Evolutionary conservation across 139 green algal species (phyloP).

Genomic region (Tetratostichococcus sp.): DNA sequence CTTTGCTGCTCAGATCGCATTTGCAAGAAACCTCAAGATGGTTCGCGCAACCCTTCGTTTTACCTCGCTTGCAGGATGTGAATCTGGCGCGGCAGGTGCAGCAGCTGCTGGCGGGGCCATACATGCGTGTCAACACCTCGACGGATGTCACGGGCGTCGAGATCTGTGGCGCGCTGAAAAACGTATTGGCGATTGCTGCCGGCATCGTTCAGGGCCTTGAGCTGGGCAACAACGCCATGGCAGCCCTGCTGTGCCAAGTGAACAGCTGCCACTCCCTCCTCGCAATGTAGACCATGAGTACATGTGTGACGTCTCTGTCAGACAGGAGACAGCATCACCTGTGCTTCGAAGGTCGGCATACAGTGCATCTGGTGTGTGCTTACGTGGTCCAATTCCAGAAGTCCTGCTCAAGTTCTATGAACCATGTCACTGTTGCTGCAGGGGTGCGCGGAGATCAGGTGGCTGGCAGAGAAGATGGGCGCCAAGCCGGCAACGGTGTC

Average conservation of each 20-base stretch:
- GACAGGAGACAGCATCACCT: too few relatives aligned
- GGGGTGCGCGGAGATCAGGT: constrained; percentile 85
- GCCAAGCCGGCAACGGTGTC: constrained; percentile 85
- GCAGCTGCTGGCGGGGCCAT: constrained; percentile 80
- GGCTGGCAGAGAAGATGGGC: constrained; percentile 92
- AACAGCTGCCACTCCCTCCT: too few relatives aligned
- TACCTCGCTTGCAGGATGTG: constrained; percentile 38
- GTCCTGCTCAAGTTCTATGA: too few relatives aligned
- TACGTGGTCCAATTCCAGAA: too few relatives aligned
- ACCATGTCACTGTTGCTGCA: constrained; percentile 11
- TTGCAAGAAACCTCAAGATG: too few relatives aligned
- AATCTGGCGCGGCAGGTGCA: constrained; percentile 54
- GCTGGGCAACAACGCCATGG: constrained; percentile 95
- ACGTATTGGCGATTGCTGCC: constrained; percentile 97
- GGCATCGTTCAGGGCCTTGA: constrained; percentile 96
- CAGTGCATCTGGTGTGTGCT: too few relatives aligned
- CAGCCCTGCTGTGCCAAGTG: constrained; percentile 76
- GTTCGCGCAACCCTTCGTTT: too few relatives aligned
- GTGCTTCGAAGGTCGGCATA: too few relatives aligned
- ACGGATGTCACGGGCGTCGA: constrained; percentile 95
- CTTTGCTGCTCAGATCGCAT: too few relatives aligned
- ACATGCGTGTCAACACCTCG: constrained; percentile 91
- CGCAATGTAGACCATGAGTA: too few relatives aligned
- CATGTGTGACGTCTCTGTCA: too few relatives aligned
- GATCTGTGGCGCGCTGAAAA: constrained; percentile 97